Conservation (phyloP, 495 filamentous ascomycete genomes). For the Penicillium coffeae region DNA sequence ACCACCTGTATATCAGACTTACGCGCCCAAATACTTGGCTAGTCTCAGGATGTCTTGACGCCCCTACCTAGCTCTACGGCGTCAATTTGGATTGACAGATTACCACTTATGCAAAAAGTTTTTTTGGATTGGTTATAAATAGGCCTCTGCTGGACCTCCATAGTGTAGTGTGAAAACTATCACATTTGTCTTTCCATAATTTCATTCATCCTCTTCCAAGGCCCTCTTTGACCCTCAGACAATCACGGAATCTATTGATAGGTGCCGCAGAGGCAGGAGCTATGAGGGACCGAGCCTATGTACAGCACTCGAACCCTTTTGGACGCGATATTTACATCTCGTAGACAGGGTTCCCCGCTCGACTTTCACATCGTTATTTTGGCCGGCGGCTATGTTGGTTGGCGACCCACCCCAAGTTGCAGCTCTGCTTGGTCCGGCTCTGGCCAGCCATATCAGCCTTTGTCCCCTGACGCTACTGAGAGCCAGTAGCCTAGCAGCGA, state of each 20-base stretch:
- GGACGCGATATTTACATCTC: neutral
- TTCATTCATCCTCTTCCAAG: no score
- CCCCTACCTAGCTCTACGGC: no score
- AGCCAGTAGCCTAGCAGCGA: neutral
- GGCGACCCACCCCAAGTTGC: conserved; percentile 1
- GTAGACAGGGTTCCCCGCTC: neutral
- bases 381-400: conserved; percentile 9
- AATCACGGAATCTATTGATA: neutral
- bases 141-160: no score
- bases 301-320: neutral
- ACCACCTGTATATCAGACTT: no score
- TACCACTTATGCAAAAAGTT: no score
- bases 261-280: neutral
- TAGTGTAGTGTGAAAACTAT: no score
- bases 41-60: no score
- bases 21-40: no score
- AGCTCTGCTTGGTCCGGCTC: conserved; percentile 3
- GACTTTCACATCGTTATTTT: conserved; percentile 10
- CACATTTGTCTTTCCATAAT: no score
- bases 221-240: neutral
- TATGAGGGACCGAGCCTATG: neutral
- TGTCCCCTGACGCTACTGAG: neutral
- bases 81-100: no score
- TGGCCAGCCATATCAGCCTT: neutral
- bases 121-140: no score